Evolutionary conservation across 2,329 filamentous ascomycete genomes (phyloP).

Genomic region (Ceratocystis harringtonii): DNA sequence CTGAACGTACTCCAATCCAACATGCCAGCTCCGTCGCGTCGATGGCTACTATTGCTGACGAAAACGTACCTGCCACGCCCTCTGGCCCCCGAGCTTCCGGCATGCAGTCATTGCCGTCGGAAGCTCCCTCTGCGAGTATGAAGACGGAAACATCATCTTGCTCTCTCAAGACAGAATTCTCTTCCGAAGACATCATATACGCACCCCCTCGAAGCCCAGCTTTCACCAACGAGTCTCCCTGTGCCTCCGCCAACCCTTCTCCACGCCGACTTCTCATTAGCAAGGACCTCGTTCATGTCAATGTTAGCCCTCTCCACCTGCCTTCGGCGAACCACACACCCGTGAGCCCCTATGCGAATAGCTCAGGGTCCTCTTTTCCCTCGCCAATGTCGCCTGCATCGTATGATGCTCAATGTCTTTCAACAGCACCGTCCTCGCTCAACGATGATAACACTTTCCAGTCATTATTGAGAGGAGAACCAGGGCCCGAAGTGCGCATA

Average conservation of each 20-base stretch:
- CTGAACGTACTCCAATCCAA: conserved; percentile 13
- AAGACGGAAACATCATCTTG: conserved; percentile 35
- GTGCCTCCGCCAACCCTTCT: conserved; percentile 31
- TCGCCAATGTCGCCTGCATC: conserved; percentile 56
- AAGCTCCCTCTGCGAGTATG: conserved; percentile 20
- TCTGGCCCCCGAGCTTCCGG: conserved; percentile 12
- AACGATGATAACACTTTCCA: conserved; percentile 57
- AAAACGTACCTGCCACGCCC: conserved; percentile 16
- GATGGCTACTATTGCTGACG: conserved; percentile 14
- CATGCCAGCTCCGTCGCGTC: conserved; percentile 14
- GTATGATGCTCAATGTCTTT: conserved; percentile 57
- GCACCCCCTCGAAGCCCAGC: conserved; percentile 22
- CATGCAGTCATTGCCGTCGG: conserved; percentile 11
- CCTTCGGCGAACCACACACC: conserved; percentile 33
- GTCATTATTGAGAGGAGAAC: conserved; percentile 57
- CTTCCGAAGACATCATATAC: conserved; percentile 32
- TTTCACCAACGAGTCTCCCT: conserved; percentile 23
- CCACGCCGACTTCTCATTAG: conserved; percentile 28
- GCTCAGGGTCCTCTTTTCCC: conserved; percentile 49
- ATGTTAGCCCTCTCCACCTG: conserved; percentile 33
- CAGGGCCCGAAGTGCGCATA: conserved; percentile 54
- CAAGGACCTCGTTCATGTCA: conserved; percentile 36
- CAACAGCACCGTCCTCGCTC: conserved; percentile 59
- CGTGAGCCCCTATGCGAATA: conserved; percentile 50
- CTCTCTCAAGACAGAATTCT: conserved; percentile 28